These are phyloP conservation scores for Magnolia officinalis DNA, from an alignment of 164 flowering plant species.

Conservation along the genomic window DNA sequence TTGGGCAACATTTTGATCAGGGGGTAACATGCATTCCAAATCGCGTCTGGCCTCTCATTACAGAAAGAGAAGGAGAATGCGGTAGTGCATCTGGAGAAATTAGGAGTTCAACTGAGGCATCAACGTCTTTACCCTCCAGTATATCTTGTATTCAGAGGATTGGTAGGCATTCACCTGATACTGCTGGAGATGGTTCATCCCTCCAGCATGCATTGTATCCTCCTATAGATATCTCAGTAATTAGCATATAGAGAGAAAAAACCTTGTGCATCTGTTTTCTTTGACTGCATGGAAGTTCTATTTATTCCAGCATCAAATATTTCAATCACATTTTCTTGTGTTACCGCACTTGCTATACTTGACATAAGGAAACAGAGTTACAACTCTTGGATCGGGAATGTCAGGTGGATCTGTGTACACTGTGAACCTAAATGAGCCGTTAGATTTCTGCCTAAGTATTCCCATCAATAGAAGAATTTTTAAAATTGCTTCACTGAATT, in stretches of 20 bases:
- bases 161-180: slow-evolving; percentile 23
- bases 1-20: slow-evolving; percentile 27
- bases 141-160: slow-evolving; percentile 54
- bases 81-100: slow-evolving; percentile 26
- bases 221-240: not conserved
- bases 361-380: slow-evolving; percentile 51
- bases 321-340: slow-evolving; percentile 1
- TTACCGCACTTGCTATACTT: slow-evolving; percentile 34
- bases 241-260: not conserved
- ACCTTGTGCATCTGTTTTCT: not conserved
- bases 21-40: slow-evolving; percentile 41
- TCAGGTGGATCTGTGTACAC: slow-evolving; percentile 56
- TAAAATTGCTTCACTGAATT: slow-evolving; percentile 40
- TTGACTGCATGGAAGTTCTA: not conserved
- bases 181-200: slow-evolving; percentile 22
- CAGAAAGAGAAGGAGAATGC: slow-evolving; percentile 22
- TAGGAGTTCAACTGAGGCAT: slow-evolving; percentile 35
- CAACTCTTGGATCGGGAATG: slow-evolving; percentile 70
- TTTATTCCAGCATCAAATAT: not conserved
- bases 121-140: slow-evolving; percentile 35
- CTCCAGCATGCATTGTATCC: slow-evolving; percentile 69
- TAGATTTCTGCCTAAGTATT: slow-evolving; percentile 29
- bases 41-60: slow-evolving; percentile 43
- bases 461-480: slow-evolving; percentile 22
- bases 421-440: slow-evolving; percentile 45